A percentile compares a stretch with the other conserved stretches of the same genome.
phyloP scores from a whole-genome alignment of 2,329 filamentous ascomycete species.

The Xylaria sp. region DNA sequence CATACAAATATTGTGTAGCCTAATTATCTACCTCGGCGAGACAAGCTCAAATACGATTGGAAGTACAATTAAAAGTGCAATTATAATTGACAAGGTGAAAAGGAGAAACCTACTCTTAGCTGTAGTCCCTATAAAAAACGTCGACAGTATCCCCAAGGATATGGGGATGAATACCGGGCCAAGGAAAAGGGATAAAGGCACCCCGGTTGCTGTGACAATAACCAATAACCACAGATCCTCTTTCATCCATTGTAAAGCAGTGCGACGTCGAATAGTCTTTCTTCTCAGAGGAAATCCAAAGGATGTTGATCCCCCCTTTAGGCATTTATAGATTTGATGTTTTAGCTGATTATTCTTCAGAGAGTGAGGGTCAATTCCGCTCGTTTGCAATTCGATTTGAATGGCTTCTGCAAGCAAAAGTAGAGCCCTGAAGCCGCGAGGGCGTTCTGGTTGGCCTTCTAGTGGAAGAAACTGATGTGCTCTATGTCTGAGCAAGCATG shows the following conservation, averaged over 20 bases:
- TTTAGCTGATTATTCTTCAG: constrained; percentile 39
- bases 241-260: neutral
- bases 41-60: too few species aligned
- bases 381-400: constrained; percentile 32
- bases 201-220: too few species aligned
- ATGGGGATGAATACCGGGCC: neutral
- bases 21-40: too few species aligned
- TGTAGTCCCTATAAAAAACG: too few species aligned
- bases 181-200: neutral
- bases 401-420: constrained; percentile 34
- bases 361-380: constrained; percentile 31
- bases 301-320: constrained; percentile 40
- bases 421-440: constrained; percentile 34
- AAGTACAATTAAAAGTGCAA: too few species aligned
- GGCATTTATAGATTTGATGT: constrained; percentile 33
- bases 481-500: constrained; percentile 39
- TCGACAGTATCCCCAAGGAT: too few species aligned
- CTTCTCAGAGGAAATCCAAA: constrained; percentile 30
- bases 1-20: too few species aligned
- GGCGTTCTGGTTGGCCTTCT: constrained; percentile 24
- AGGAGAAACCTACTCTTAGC: too few species aligned
- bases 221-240: neutral
- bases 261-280: neutral
- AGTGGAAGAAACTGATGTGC: constrained; percentile 33
- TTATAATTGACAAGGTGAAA: too few species aligned